Percentiles rank a stretch among this genome's conserved stretches.
Evolutionary conservation across 2,329 filamentous ascomycete species (phyloP).

Genomic region (Elsinoe australis): DNA sequence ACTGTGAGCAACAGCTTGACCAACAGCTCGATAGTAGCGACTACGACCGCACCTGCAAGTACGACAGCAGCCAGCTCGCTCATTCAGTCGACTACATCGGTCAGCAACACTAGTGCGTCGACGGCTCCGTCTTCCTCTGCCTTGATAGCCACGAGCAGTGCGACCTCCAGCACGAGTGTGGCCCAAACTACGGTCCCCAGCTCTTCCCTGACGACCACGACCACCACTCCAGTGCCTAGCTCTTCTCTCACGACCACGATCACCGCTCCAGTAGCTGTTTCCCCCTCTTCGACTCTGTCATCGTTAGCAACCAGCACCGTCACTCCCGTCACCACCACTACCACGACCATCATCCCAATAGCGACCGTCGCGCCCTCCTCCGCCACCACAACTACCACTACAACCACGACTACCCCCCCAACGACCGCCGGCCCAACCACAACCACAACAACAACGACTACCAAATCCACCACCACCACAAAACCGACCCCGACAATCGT

Average conservation of each 20-base stretch:
- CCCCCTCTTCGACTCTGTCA: neutral
- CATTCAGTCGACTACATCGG: too few species aligned
- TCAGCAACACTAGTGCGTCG: neutral
- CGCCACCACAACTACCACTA: constrained; percentile 1
- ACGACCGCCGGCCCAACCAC: neutral
- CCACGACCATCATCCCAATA: neutral
- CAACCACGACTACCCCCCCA: neutral
- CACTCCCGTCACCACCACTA: constrained; percentile 1
- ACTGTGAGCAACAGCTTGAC: too few species aligned
- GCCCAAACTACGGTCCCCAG: neutral
- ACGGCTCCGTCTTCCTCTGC: neutral
- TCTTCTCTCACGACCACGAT: neutral
- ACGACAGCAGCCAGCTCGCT: neutral
- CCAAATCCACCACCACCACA: neutral
- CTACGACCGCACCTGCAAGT: neutral
- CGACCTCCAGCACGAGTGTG: neutral
- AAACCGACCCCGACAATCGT: constrained; percentile 13
- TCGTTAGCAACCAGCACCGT: constrained; percentile 9
- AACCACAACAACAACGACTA: neutral
- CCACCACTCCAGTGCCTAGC: neutral
- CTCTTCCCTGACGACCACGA: neutral
- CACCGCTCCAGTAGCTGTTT: neutral
- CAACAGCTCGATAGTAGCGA: neutral
- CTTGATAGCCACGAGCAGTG: neutral
- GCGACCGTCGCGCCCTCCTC: too few species aligned